phyloP scores from a whole-genome alignment of 352 stramenopile species.

The Ophiocytium majus region DNA sequence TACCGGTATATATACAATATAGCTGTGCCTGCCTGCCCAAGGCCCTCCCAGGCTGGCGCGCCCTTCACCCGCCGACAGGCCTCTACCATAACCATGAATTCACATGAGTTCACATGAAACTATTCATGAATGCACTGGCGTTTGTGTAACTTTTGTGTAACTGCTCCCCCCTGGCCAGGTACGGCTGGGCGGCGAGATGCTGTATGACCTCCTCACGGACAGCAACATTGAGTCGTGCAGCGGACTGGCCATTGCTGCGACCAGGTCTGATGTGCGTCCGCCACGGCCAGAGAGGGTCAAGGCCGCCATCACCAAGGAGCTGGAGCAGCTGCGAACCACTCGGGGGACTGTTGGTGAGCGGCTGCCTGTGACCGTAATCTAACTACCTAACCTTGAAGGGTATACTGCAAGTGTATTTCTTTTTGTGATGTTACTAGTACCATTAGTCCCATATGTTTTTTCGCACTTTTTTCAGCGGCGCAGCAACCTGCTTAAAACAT shows the following conservation, averaged over 20 bases:
- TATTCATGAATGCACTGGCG: too few species aligned
- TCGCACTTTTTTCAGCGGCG: background rate
- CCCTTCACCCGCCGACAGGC: too few species aligned
- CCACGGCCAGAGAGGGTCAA: conserved; percentile 35
- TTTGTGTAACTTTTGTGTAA: background rate
- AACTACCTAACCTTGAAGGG: background rate
- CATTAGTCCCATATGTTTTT: background rate
- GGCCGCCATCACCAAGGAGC: conserved; percentile 39
- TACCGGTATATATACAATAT: too few species aligned
- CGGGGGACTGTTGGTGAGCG: conserved; percentile 40
- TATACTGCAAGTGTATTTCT: background rate
- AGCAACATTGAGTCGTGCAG: conserved; percentile 35
- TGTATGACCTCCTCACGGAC: conserved; percentile 48
- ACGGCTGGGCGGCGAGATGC: conserved; percentile 32
- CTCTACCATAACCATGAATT: too few species aligned
- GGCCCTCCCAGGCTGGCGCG: too few species aligned
- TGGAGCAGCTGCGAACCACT: conserved; percentile 50
- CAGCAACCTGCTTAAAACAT: background rate
- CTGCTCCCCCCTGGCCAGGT: background rate
- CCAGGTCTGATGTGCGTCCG: conserved; percentile 40
- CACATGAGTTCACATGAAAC: too few species aligned
- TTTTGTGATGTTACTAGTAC: background rate
- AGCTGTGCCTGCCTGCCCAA: background rate
- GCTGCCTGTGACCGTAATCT: conserved; percentile 31
- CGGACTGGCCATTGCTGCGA: conserved; percentile 35